Evolutionary conservation across 345 rosid species (phyloP).

Genomic region (Salix suchowensis): DNA sequence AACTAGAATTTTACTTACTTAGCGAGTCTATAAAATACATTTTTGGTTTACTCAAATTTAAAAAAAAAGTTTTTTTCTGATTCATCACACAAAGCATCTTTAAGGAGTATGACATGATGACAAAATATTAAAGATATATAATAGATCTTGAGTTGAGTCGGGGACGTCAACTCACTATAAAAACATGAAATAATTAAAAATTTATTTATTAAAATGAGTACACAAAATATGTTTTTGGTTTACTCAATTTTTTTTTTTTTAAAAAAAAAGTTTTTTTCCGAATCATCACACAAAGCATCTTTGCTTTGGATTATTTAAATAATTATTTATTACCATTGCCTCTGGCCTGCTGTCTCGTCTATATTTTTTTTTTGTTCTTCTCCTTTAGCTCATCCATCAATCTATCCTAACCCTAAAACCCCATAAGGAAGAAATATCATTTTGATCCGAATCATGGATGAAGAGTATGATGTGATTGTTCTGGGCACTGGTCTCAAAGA

Average conservation of each 20-base stretch:
- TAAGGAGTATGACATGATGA: too few species aligned
- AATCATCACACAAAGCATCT: neutral
- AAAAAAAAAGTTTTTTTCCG: neutral
- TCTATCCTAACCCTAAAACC: neutral
- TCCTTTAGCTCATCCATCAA: too few species aligned
- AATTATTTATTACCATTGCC: neutral
- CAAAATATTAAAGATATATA: too few species aligned
- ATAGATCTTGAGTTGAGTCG: too few species aligned
- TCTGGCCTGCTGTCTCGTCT: neutral
- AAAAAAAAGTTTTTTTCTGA: neutral
- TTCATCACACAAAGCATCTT: neutral
- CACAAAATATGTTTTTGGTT: too few species aligned
- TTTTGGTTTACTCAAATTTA: too few species aligned
- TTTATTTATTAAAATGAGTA: too few species aligned
- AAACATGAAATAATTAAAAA: too few species aligned
- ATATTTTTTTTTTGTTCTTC: neutral
- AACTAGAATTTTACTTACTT: too few species aligned
- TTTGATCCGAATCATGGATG: conserved; percentile 54
- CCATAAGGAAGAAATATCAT: neutral
- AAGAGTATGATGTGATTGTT: conserved; percentile 85
- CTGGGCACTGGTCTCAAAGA: conserved; percentile 98
- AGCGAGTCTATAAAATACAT: too few species aligned
- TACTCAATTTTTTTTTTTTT: too few species aligned
- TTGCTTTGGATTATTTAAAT: neutral
- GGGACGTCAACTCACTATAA: too few species aligned